A percentile compares a stretch with the other conserved stretches of the same genome.
phyloP scores from a whole-genome alignment of 495 filamentous ascomycete species.

The Ascodesmis nigricans region DNA sequence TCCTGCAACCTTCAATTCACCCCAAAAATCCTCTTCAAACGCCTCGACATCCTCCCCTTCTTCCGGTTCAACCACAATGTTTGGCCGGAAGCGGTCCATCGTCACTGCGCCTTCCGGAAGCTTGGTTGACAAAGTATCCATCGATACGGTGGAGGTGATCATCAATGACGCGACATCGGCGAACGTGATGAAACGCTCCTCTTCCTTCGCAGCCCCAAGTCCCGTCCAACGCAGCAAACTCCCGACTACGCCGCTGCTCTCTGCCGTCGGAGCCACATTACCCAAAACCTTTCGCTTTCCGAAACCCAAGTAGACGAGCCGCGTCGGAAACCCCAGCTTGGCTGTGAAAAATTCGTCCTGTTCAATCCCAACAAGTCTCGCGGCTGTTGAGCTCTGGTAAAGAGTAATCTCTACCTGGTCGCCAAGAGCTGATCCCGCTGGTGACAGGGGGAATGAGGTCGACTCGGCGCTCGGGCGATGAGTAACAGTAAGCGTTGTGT shows the following conservation, averaged over 20 bases:
- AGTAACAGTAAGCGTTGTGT: not conserved
- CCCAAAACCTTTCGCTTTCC: constrained; percentile 8
- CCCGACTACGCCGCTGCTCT: not conserved
- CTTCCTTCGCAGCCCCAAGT: not conserved
- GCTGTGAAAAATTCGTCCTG: constrained; percentile 10
- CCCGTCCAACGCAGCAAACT: not conserved
- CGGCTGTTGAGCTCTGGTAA: constrained; percentile 9
- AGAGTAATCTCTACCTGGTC: constrained; percentile 5
- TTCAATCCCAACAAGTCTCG: constrained; percentile 7
- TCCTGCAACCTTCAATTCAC: constrained; percentile 30
- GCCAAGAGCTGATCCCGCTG: constrained; percentile 4
- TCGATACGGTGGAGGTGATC: constrained; percentile 45
- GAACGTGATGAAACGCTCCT: constrained; percentile 37
- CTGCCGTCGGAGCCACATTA: constrained; percentile 4
- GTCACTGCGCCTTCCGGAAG: constrained; percentile 27
- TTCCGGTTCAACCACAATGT: constrained; percentile 43
- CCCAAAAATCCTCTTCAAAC: constrained; percentile 83
- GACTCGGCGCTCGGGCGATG: not conserved
- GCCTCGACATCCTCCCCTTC: constrained; percentile 24
- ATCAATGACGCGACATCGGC: constrained; percentile 61
- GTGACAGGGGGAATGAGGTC: constrained; percentile 6
- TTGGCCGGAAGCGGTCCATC: constrained; percentile 65
- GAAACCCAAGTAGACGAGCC: constrained; percentile 11
- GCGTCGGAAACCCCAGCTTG: constrained; percentile 8
- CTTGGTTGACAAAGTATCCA: constrained; percentile 40